Evolutionary conservation across 2,329 filamentous ascomycete genomes (phyloP), one percentile per base, ranked within the genome.

Genomic region (Trichoderma afroharzianum): DNA sequence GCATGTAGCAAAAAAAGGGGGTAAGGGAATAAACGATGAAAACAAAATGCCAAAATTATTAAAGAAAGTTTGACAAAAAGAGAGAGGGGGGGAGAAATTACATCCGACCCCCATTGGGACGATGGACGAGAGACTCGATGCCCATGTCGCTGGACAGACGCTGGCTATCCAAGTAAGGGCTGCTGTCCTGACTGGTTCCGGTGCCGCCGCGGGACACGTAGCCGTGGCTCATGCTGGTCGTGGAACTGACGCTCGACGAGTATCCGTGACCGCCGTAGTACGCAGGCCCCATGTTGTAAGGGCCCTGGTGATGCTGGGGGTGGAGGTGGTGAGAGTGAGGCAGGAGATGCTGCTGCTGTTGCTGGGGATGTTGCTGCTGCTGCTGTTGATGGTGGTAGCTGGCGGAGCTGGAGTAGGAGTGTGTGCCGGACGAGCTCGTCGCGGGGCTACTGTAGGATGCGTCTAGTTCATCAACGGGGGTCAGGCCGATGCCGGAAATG

Each of bases 401-500:
- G 70, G 66, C 74, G 75, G 77, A 80, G 77, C 81, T 81, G 64
- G 83, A 63, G 18, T 71, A 81, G 72, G 83, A 83, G 75, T 83
- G 82, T 64, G 81, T 79, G 72, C 80, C 82, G 36, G 84, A 84
- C 39, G 82, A 81, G 72, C 81, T 82, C 71, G 83, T 84, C 78
- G 86, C 86, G 76, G 86, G 86, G 78, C 85, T 87, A 82, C 83
- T 87, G 81, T 87, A 87, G 76, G 84, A 84, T 76, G 85, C 82
- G 79, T 88, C 87, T 77, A 88, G 80, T 77, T 89, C 88, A 81
- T 89, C 87, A 82, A 87, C 84, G 78, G 86, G 85, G 73, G 85
- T 88, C 80, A 88, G 83, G 80, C 83, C 86, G 81, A 87, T 86
- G 80, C 85, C 86, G 79, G 87, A 90, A 83, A 92, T 88, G 78